Conservation (phyloP, 371 early-diverging fungal species). For the Circinella minor region DNA sequence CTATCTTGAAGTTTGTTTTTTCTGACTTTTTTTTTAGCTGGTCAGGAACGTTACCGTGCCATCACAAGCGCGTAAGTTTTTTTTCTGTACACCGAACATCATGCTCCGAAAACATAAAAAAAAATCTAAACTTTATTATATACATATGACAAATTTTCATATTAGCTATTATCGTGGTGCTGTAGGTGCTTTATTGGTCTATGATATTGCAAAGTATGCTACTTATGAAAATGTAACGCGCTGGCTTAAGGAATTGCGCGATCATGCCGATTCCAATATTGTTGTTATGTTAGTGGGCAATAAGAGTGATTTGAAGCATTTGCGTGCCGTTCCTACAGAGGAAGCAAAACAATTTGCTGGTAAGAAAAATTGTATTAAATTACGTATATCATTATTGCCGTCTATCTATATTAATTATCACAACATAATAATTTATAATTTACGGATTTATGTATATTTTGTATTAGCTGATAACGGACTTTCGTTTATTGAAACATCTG, state of each 20-base stretch:
- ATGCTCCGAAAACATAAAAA: background rate
- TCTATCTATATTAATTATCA: too few relatives aligned
- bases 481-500: slow-evolving; percentile 96
- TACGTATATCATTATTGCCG: too few relatives aligned
- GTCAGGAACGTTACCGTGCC: slow-evolving; percentile 90
- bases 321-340: slow-evolving; percentile 96
- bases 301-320: slow-evolving; percentile 98
- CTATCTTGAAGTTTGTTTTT: background rate
- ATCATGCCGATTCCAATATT: slow-evolving; percentile 97
- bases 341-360: slow-evolving; percentile 96
- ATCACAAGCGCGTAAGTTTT: slow-evolving; percentile 86
- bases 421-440: too few relatives aligned
- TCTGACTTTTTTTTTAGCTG: slow-evolving; percentile 58
- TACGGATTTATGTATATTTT: too few relatives aligned
- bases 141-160: background rate
- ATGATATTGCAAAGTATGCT: slow-evolving; percentile 96
- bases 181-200: slow-evolving; percentile 99
- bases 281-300: slow-evolving; percentile 99
- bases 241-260: slow-evolving; percentile 98
- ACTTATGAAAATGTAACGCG: slow-evolving; percentile 95
- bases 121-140: background rate
- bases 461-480: slow-evolving; percentile 81
- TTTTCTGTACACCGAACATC: background rate
- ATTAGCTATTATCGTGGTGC: slow-evolving; percentile 98
- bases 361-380: slow-evolving; percentile 31